These are phyloP conservation scores for Talaromyces sp. DNA, from an alignment of 2,329 filamentous ascomycete species.

Conservation along the genomic window DNA sequence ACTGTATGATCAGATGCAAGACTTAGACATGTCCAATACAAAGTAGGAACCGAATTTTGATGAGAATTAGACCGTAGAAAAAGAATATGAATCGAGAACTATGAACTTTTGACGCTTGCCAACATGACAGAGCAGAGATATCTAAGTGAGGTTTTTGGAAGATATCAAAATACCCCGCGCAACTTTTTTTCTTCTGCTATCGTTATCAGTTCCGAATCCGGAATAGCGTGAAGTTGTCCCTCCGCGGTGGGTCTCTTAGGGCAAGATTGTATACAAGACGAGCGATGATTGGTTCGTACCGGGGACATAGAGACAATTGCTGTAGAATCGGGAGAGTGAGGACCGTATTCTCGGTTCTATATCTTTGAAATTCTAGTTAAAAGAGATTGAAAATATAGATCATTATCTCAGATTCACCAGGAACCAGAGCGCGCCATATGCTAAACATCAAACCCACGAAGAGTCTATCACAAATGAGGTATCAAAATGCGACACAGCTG, in stretches of 20 bases:
- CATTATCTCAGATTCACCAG: background rate
- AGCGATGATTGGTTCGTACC: background rate
- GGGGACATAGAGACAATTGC: background rate
- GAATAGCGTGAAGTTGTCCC: constrained; percentile 2
- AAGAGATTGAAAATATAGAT: background rate
- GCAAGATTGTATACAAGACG: background rate
- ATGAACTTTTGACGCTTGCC: background rate
- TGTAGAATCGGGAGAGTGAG: background rate
- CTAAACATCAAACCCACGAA: background rate
- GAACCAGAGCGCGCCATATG: background rate
- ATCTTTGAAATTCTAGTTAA: background rate
- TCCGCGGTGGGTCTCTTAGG: background rate
- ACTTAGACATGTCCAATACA: background rate
- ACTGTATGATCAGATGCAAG: background rate
- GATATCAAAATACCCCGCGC: constrained; percentile 7
- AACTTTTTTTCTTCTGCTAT: constrained; percentile 9
- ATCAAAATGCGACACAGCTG: background rate
- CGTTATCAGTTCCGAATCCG: constrained; percentile 9
- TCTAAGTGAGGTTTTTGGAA: background rate
- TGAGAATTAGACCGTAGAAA: background rate
- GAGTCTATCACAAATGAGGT: background rate
- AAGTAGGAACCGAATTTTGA: background rate
- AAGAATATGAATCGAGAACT: background rate
- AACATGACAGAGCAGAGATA: background rate
- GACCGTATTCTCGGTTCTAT: background rate